These are phyloP conservation scores for Candida takata DNA, from an alignment of 805 yeast species.

Conservation along the genomic window DNA sequence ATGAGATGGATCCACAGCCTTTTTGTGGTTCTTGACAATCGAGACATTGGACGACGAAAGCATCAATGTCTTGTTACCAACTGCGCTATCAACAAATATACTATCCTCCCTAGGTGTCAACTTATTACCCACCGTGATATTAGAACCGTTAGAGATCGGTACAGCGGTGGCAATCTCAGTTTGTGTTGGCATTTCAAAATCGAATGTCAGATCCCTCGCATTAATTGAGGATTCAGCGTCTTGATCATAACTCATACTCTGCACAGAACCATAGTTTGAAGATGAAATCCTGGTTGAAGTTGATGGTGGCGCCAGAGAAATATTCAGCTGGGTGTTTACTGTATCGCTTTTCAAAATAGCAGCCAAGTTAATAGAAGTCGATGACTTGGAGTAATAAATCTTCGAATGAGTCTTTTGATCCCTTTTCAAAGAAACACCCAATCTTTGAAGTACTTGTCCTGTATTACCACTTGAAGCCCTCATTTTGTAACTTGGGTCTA, in stretches of 20 bases:
- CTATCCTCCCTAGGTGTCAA: slow-evolving; percentile 17
- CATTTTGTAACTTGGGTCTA: slow-evolving; percentile 21
- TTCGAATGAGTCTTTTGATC: slow-evolving; percentile 16
- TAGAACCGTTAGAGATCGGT: slow-evolving; percentile 22
- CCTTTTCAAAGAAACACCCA: slow-evolving; percentile 19
- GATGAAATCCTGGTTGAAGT: slow-evolving; percentile 16
- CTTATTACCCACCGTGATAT: slow-evolving; percentile 17
- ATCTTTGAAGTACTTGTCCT: slow-evolving; percentile 16
- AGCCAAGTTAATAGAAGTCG: slow-evolving; percentile 22
- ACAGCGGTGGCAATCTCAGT: slow-evolving; percentile 23
- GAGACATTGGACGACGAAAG: slow-evolving; percentile 11
- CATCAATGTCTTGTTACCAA: slow-evolving; percentile 6
- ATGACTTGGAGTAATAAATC: slow-evolving; percentile 23
- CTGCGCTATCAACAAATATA: slow-evolving; percentile 19
- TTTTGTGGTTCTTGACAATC: slow-evolving; percentile 19
- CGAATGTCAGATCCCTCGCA: slow-evolving; percentile 19
- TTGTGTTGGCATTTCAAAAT: slow-evolving; percentile 21
- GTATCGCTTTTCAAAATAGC: slow-evolving; percentile 14
- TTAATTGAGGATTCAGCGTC: slow-evolving; percentile 4
- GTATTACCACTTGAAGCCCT: slow-evolving; percentile 14
- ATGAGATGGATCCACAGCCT: slow-evolving; percentile 12
- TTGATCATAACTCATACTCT: slow-evolving; percentile 2
- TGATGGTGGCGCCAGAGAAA: slow-evolving; percentile 5
- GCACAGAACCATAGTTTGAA: slow-evolving; percentile 20
- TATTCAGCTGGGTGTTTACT: slow-evolving; percentile 2